phyloP scores from a whole-genome alignment of 371 early-diverging fungal genomes.

The Thermomucor indicae-seudaticae region DNA sequence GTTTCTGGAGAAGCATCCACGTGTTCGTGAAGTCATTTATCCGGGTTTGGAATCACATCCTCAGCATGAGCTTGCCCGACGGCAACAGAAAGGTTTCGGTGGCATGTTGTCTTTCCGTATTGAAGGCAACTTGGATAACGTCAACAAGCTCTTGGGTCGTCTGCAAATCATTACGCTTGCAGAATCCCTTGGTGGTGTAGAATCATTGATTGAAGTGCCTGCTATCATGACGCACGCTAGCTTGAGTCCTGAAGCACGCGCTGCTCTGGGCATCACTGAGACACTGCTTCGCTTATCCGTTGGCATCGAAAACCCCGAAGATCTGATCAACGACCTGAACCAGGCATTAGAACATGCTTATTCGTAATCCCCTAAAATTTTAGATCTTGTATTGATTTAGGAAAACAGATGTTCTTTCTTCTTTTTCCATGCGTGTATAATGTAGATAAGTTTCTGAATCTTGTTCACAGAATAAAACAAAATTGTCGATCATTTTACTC shows the following conservation, averaged over 20 bases:
- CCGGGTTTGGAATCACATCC: conserved; percentile 81
- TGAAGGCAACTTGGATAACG: conserved; percentile 63
- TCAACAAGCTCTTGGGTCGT: conserved; percentile 66
- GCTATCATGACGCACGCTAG: conserved; percentile 87
- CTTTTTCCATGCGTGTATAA: no score
- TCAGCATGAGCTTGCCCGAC: conserved; percentile 78
- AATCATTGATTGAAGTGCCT: conserved; percentile 79
- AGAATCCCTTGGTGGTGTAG: conserved; percentile 86
- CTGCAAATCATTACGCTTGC: conserved; percentile 78
- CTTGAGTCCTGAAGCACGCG: conserved; percentile 72
- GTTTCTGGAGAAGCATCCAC: conserved; percentile 57
- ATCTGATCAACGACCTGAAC: conserved; percentile 68
- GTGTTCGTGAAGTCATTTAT: conserved; percentile 77
- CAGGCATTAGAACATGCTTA: conserved; percentile 53
- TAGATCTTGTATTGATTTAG: no score
- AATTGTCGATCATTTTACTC: no score
- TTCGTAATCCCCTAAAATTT: no score
- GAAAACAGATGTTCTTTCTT: no score
- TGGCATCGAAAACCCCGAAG: conserved; percentile 81
- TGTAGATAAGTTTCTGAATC: no score
- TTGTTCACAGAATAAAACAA: no score
- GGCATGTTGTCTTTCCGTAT: conserved; percentile 88
- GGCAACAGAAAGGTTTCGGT: conserved; percentile 78
- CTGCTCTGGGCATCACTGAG: conserved; percentile 77
- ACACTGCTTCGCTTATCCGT: conserved; percentile 77